Evolutionary conservation across 257 asterid species (phyloP), one percentile per base, ranked within the genome.

Genomic region (Knoxia roxburghii): DNA sequence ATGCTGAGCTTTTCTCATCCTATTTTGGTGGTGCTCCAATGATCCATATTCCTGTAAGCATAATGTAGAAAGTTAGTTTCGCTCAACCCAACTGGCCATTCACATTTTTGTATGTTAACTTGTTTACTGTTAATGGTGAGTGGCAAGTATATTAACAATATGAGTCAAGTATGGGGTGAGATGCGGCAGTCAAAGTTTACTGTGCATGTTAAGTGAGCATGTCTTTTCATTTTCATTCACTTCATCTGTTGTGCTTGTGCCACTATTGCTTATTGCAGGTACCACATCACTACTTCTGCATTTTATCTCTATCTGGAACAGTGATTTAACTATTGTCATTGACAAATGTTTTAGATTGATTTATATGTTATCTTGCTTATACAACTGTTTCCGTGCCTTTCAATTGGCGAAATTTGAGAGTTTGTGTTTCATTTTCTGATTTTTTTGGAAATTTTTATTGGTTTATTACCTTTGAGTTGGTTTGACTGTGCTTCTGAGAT

Each of bases 1-100:
- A 90, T 71, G 96, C 97, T 70, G 93, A 90, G 67, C 97, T 88
- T 68, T 90, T 90, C 78, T 87, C 97, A 68, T 86, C 96, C 60
- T 90, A 86, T 76, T 90, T 83, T 76, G 88, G 84, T 65, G 89
- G 89, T 70, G 96, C 96, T 77, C 97, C 97, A 49, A 82, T 73
- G 81, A 78, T 82, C 74, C 96, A 90, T 72, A 86, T 90, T 77
- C 96, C 95, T 64, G 97, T 88, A 77, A 84, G 96, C 79, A 72
- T 55, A 64, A 70, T 33, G 39, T 55, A 20, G 67, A 73, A 21
- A 74, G 49, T 35, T 2, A 30, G 27, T 21, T 24, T 29, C 14
- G n/a, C 39, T 26, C 30, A 45, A 14, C 37, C 23, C 8, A 20
- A 35, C 41, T 18, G 45, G 5, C 24, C 40, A 9, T n/a, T 49